Evolutionary conservation across 2,329 filamentous ascomycete genomes (phyloP).

Genomic region (Leptographium wingfieldii): DNA sequence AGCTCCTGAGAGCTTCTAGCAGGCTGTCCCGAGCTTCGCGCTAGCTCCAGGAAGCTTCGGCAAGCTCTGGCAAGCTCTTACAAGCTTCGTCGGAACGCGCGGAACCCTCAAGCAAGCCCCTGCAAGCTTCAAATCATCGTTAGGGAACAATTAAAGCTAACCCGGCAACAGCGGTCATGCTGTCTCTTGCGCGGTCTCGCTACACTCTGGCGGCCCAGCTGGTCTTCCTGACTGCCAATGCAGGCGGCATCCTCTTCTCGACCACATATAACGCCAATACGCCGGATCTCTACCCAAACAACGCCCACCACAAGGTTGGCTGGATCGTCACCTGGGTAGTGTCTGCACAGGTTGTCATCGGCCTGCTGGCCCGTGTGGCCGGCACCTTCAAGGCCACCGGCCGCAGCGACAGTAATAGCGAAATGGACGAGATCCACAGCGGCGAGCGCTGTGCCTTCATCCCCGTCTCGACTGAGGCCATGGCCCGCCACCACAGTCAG

Average conservation of each 20-base stretch:
- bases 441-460: conserved; percentile 48
- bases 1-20: background rate
- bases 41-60: background rate
- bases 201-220: conserved; percentile 60
- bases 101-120: background rate
- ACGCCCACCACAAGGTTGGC: conserved; percentile 78
- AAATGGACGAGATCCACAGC: conserved; percentile 15
- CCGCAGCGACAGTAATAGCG: background rate
- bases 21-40: background rate
- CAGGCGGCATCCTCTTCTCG: conserved; percentile 49
- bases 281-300: conserved; percentile 75
- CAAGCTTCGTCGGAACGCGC: background rate
- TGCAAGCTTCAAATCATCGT: background rate
- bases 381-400: conserved; percentile 22
- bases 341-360: conserved; percentile 56
- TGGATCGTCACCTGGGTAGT: conserved; percentile 71
- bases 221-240: conserved; percentile 50
- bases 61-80: background rate
- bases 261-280: conserved; percentile 68
- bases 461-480: conserved; percentile 44
- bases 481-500: conserved; percentile 32
- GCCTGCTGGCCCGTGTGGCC: conserved; percentile 49
- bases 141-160: background rate
- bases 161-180: conserved; percentile 54
- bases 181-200: conserved; percentile 70